phyloP scores from a whole-genome alignment of 192 early-diverging fungal species.

The Coemansia furcata region DNA sequence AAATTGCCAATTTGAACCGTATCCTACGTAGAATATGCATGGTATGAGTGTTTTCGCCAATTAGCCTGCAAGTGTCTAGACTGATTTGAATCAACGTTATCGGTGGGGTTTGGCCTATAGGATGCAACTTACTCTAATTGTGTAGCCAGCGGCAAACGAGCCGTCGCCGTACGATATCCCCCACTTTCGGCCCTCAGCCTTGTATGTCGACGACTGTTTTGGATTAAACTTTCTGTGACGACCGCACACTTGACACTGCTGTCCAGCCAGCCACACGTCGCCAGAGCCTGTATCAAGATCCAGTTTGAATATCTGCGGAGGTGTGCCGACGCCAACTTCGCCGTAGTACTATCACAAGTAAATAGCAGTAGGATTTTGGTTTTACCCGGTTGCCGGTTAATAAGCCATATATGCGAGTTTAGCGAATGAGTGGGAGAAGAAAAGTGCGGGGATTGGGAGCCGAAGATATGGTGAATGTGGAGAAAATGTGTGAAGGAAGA shows the following conservation, averaged over 20 bases:
- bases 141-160: conserved; percentile 54
- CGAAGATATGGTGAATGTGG: background rate
- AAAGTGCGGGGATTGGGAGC: background rate
- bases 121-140: conserved; percentile 26
- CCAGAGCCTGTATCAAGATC: conserved; percentile 71
- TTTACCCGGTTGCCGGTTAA: background rate
- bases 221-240: conserved; percentile 54
- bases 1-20: conserved; percentile 58
- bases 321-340: conserved; percentile 62
- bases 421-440: background rate
- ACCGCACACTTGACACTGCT: conserved; percentile 46
- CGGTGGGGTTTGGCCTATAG: background rate
- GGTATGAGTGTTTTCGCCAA: background rate
- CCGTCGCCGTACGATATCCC: conserved; percentile 64
- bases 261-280: conserved; percentile 66
- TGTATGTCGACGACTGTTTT: conserved; percentile 55
- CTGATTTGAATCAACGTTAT: background rate
- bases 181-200: conserved; percentile 60
- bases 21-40: conserved; percentile 28
- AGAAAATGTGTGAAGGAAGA: background rate
- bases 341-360: conserved; percentile 59
- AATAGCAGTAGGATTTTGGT: background rate
- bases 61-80: background rate
- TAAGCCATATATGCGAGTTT: background rate
- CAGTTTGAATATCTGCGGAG: conserved; percentile 66